Base-by-base conservation (phyloP, 495 filamentous ascomycete genomes). In the Lasiosphaeria hispida region DNA sequence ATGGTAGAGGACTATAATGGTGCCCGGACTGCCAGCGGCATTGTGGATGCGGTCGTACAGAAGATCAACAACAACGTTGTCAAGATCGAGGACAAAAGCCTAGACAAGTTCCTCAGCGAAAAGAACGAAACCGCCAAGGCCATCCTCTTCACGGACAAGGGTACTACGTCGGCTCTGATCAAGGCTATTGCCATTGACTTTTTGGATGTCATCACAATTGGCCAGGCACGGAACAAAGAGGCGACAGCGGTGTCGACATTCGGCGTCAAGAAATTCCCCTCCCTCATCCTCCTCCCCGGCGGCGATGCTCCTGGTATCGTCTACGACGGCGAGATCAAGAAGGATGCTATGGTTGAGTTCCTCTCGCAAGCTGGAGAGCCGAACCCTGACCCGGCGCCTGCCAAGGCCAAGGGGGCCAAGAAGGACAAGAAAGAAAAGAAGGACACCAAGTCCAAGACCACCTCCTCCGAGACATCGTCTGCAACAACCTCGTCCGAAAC, bases 11-110 rank as follows among this genome's bases (percentile, higher is more conserved):
- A 99, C 70, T 99, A 99, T 74, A 82, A 94, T 55, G 93, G 95
- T 8, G 75, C 77, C 11, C 83, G 94, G 58, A 88, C 77, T 4
- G 89, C 92, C 35, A 94, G 90, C 64, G 91, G 75, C 58, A 97
- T 99, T 51, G 85, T 92, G 47, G 90, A 96, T 38, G 85, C 90
- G 4, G 88, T 99, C 14, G 83, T 88, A 23, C 84, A 88, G 57
- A 85, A 84, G 64, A 97, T 99, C 66, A 91, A 90, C 56, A 97
- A 97, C 70, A 87, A 92, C 60, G 93, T 97, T 54, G 91, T 97
- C 23, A 90, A 87, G 71, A 75, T 96, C 7, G 86, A 85, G 19
- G 89, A 95, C 72, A 88, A 88, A 72, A 88, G 87, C 37, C 67
- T 96, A 45, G 85, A 92, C 56, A 78, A 78, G 15, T 97, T 90